Evolutionary conservation across 176 grass and related monocot species (phyloP).

Genomic region (Thalia dealbata): DNA sequence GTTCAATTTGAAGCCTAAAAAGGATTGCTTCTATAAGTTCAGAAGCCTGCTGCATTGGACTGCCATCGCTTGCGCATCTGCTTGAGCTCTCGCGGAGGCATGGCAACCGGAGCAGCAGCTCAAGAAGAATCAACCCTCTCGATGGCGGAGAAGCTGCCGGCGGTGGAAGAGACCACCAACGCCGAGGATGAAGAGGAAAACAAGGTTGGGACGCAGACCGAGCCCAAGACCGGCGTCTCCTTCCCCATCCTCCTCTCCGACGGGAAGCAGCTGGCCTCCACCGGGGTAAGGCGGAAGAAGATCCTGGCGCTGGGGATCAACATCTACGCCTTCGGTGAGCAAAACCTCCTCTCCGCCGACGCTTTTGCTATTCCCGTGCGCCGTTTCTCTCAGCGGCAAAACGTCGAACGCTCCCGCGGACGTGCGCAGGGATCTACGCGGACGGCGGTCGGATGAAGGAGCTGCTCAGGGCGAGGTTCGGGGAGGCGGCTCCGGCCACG

Average conservation of each 20-base stretch:
- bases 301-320: slow-evolving; percentile 1
- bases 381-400: background rate
- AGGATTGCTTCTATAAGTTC: too few species aligned
- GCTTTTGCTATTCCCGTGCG: background rate
- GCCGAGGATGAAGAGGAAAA: background rate
- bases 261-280: background rate
- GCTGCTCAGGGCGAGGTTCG: slow-evolving; percentile 27
- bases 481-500: slow-evolving; percentile 9
- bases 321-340: slow-evolving; percentile 31
- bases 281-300: slow-evolving; percentile 6
- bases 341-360: background rate
- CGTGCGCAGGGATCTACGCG: slow-evolving; percentile 23
- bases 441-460: slow-evolving; percentile 21
- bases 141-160: too few species aligned
- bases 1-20: too few species aligned
- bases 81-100: too few species aligned
- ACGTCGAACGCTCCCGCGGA: too few species aligned
- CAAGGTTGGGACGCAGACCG: background rate
- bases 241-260: background rate
- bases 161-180: too few species aligned
- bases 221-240: background rate
- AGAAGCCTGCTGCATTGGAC: too few species aligned
- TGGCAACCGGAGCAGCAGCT: too few species aligned
- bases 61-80: too few species aligned
- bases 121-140: too few species aligned